These are phyloP conservation scores for Aspergillus fijiensis DNA, from an alignment of 2,329 filamentous ascomycete genomes.

Conservation along the genomic window DNA sequence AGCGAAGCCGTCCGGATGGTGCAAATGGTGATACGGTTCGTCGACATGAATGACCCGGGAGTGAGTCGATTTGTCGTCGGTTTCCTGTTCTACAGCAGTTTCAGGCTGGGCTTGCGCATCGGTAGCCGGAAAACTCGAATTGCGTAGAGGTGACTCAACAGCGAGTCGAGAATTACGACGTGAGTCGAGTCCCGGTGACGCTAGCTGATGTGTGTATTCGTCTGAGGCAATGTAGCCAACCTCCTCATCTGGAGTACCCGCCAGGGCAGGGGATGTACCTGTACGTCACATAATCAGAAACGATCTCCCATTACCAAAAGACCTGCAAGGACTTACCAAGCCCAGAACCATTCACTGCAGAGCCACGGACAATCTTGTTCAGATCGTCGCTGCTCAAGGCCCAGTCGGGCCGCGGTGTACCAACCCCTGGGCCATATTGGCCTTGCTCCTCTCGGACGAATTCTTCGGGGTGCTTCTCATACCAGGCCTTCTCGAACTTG, in stretches of 20 bases:
- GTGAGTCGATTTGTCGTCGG: conserved; percentile 17
- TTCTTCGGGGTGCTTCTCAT: conserved; percentile 84
- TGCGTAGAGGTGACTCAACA: conserved; percentile 54
- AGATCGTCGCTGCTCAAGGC: conserved; percentile 86
- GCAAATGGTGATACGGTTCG: conserved; percentile 53
- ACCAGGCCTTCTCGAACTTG: conserved; percentile 88
- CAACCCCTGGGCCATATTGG: conserved; percentile 59
- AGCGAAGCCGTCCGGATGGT: conserved; percentile 52
- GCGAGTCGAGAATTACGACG: conserved; percentile 45
- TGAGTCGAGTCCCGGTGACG: conserved; percentile 59
- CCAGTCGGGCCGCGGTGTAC: conserved; percentile 67
- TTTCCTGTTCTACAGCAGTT: conserved; percentile 1
- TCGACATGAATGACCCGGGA: conserved; percentile 71
- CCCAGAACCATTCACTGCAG: conserved; percentile 52
- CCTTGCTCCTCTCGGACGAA: conserved; percentile 71
- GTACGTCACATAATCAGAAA: conserved; percentile 21
- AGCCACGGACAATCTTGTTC: conserved; percentile 82
- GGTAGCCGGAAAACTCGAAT: conserved; percentile 50
- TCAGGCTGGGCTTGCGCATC: conserved; percentile 42
- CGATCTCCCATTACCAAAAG: background rate
- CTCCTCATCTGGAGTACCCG: conserved; percentile 83
- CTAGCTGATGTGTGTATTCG: conserved; percentile 74
- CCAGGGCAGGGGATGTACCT: conserved; percentile 64
- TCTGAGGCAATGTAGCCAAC: conserved; percentile 85
- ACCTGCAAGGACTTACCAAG: conserved; percentile 47